Conservation (phyloP, 2,329 filamentous ascomycete genomes). For the Coniosporium tulheliwenetii region DNA sequence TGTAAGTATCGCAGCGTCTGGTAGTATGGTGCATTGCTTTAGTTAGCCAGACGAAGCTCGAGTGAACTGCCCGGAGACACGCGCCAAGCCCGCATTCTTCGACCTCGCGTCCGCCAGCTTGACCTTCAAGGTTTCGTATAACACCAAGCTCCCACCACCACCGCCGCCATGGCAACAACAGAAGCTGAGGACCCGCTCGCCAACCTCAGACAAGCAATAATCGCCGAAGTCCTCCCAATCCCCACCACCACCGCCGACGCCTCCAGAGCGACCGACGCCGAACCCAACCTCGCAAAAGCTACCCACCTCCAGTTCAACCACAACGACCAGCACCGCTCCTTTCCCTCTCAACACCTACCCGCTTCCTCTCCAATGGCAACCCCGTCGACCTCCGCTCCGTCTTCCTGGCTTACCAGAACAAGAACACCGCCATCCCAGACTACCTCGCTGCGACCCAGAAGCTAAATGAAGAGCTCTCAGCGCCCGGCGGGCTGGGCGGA, state of each 20-base stretch:
- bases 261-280: conserved; percentile 42
- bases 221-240: conserved; percentile 50
- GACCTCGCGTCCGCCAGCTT: too few relatives aligned
- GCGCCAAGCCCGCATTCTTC: too few relatives aligned
- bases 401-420: conserved; percentile 92
- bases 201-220: conserved; percentile 71
- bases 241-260: conserved; percentile 58
- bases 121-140: too few relatives aligned
- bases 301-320: conserved; percentile 39
- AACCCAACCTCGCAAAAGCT: conserved; percentile 54
- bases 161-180: conserved; percentile 5
- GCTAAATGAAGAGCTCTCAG: conserved; percentile 59
- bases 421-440: conserved; percentile 75
- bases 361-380: conserved; percentile 62
- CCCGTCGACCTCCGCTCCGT: conserved; percentile 81
- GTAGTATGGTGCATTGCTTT: too few relatives aligned
- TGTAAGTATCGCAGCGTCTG: too few relatives aligned
- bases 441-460: conserved; percentile 75
- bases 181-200: conserved; percentile 53
- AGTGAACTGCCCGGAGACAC: too few relatives aligned
- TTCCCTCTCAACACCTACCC: conserved; percentile 63
- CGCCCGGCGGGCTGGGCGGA: conserved; percentile 38
- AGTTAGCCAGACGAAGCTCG: too few relatives aligned
- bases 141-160: not conserved
- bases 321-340: conserved; percentile 39